These are phyloP conservation scores for Bullera alba DNA, from an alignment of 768 basidiomycete species.

Conservation along the genomic window DNA sequence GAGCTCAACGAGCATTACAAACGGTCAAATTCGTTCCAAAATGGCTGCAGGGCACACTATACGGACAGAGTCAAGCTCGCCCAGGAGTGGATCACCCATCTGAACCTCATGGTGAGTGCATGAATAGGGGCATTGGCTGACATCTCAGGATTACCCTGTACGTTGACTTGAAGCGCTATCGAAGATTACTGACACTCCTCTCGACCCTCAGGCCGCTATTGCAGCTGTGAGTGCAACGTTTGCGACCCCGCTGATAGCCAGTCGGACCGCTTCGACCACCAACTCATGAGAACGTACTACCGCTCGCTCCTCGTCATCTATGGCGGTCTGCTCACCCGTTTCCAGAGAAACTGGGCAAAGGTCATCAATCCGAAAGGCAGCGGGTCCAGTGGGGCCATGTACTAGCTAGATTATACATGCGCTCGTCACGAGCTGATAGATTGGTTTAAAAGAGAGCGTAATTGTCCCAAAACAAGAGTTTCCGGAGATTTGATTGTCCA, in stretches of 20 bases:
- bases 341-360: constrained; percentile 37
- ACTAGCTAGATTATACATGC: constrained; percentile 13
- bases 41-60: constrained; percentile 17
- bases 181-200: background rate
- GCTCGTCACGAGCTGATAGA: too few species aligned
- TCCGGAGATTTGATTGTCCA: too few species aligned
- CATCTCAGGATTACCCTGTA: constrained; percentile 7
- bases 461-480: too few species aligned
- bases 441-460: too few species aligned
- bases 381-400: constrained; percentile 22
- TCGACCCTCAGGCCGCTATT: constrained; percentile 3
- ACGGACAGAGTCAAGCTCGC: constrained; percentile 26
- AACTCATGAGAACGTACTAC: constrained; percentile 22
- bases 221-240: background rate
- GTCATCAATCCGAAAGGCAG: constrained; percentile 36
- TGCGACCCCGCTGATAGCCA: constrained; percentile 7
- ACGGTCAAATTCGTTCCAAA: constrained; percentile 18
- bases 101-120: constrained; percentile 26
- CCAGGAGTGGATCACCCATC: constrained; percentile 24
- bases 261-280: constrained; percentile 33
- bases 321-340: constrained; percentile 24
- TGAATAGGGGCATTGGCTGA: background rate
- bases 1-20: constrained; percentile 16
- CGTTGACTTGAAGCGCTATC: background rate
- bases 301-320: constrained; percentile 21